Base-by-base conservation (phyloP, 2,329 filamentous ascomycete species). In the Colletotrichum musicola region DNA sequence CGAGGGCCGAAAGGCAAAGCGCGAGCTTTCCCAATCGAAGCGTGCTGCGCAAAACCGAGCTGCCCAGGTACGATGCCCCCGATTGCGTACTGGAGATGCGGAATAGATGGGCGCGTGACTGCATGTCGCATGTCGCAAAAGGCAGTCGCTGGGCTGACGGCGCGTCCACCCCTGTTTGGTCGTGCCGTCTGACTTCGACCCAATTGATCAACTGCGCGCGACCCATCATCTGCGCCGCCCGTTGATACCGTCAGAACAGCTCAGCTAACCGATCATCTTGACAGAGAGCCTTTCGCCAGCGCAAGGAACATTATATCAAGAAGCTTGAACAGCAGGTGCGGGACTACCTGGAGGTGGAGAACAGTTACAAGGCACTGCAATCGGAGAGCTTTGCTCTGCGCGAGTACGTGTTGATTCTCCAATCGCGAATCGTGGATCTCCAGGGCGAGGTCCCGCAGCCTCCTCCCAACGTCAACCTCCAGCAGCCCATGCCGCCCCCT, bases 221-320 rank as follows among this genome's bases (percentile, higher is more conserved):
- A 35, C 14, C 40, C 16, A 25, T 22, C 9, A 44, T 44, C 10
- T 25, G 18, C 18, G 46, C 6, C 18, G 46, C n/a, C 25, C 20
- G 50, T n/a, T 50, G 14, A 1, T 51, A 10, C 35, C 30, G 61
- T 7, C 12, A 10, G 30, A 42, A 35, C 59, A 30, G 22, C n/a
- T 25, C 16, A 73, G 75, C 77, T 78, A 72, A 80, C 76, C 47
- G 22, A 56, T 46, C 9, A 35, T 6, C 25, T 62, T 22, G 61
- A 72, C 75, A 99, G 95, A 90, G 96, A 78, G 96, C 96, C 49
- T 99, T 99, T 82, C 93, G 96, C 49, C 95, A 98, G 82, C 92
- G 96, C 71, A 99, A 99, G 79, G 96, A 99, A 81, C 93, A 93
- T 53, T 98, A 99, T 79, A 99, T 99, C 80, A 97, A 97, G 84